phyloP scores from a whole-genome alignment of 352 stramenopile genomes.

The Globisporangium ultimum region DNA sequence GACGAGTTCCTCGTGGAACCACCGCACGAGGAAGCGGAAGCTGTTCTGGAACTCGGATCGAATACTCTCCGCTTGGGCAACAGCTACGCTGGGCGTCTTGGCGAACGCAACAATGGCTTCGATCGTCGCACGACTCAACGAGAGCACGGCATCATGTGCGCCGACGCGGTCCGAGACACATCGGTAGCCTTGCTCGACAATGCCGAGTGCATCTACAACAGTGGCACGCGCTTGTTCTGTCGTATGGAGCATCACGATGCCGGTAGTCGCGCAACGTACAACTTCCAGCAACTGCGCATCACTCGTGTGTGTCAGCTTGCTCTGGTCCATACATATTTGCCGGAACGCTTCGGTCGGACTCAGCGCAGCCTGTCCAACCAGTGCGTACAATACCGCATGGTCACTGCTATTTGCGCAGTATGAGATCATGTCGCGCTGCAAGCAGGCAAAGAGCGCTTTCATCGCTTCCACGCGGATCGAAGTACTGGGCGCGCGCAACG shows the following conservation, averaged over 20 bases:
- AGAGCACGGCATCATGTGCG: conserved; percentile 28
- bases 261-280: conserved; percentile 35
- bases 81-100: conserved; percentile 15
- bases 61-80: conserved; percentile 14
- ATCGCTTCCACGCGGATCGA: conserved; percentile 36
- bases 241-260: conserved; percentile 51
- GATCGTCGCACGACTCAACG: conserved; percentile 36
- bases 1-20: conserved; percentile 37
- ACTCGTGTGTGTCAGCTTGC: conserved; percentile 20
- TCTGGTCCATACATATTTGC: conserved; percentile 34
- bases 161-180: conserved; percentile 11
- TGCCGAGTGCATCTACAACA: conserved; percentile 30
- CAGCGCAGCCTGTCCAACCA: conserved; percentile 33
- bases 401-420: conserved; percentile 6
- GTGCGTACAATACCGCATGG: conserved; percentile 15
- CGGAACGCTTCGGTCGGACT: conserved; percentile 38
- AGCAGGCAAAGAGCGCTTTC: conserved; percentile 31
- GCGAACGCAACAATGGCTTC: conserved; percentile 41
- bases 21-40: conserved; percentile 32
- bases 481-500: conserved; percentile 25
- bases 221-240: conserved; percentile 30
- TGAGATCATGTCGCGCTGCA: conserved; percentile 35
- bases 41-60: conserved; percentile 22
- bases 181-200: conserved; percentile 35
- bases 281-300: conserved; percentile 34